Evolutionary conservation across 2,329 filamentous ascomycete species (phyloP).

Genomic region (Xylariaceae sp.): DNA sequence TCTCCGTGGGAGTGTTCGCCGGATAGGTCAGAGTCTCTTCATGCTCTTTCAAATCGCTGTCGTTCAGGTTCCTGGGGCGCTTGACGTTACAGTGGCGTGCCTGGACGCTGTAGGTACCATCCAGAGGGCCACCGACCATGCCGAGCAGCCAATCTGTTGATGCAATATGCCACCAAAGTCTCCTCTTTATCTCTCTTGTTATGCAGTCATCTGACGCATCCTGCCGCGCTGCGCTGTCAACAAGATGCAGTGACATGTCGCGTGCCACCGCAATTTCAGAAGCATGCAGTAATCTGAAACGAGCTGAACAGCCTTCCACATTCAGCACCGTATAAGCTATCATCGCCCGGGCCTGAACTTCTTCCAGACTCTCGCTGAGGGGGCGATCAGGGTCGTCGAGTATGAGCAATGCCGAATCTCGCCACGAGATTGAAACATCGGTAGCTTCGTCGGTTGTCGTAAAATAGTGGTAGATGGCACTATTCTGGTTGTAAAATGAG

Average conservation of each 20-base stretch:
- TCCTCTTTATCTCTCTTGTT: constrained; percentile 37
- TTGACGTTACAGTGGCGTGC: constrained; percentile 39
- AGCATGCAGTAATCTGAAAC: constrained; percentile 32
- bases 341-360: constrained; percentile 37
- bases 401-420: constrained; percentile 34
- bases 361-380: constrained; percentile 32
- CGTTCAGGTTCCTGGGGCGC: constrained; percentile 39
- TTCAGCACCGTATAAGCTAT: constrained; percentile 39
- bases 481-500: constrained; percentile 25
- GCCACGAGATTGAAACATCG: constrained; percentile 15
- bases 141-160: constrained; percentile 39
- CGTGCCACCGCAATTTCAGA: constrained; percentile 30
- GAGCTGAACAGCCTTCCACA: constrained; percentile 36
- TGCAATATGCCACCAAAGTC: constrained; percentile 45
- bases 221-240: constrained; percentile 34
- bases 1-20: constrained; percentile 31
- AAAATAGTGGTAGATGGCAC: constrained; percentile 10
- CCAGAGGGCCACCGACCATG: constrained; percentile 11
- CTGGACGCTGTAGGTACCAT: constrained; percentile 32
- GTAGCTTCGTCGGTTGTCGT: constrained; percentile 18
- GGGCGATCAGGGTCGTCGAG: constrained; percentile 34
- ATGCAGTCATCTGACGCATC: constrained; percentile 22
- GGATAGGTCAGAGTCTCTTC: constrained; percentile 31
- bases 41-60: constrained; percentile 33
- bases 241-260: constrained; percentile 38